Base-by-base conservation (phyloP, 805 yeast species). In the Candida yuanshanica region DNA sequence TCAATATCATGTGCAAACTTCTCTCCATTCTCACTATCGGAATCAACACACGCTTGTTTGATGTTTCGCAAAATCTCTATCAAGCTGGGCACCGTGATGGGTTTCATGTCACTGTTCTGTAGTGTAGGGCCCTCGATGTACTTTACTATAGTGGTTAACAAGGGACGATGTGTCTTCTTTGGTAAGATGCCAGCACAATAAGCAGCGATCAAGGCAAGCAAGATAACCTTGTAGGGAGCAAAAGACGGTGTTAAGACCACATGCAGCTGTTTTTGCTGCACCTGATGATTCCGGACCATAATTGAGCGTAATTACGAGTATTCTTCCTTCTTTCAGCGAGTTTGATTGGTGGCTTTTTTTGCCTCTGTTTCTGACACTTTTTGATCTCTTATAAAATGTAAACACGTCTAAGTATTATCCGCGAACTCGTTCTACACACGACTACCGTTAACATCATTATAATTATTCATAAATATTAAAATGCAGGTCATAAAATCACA, bases 161-260 rank as follows among this genome's bases (percentile, higher is more conserved):
- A 50, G 1, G 73, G 67, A 7, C 71, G 64, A 18, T 62, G 56
- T 21, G 64, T 55, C 17, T 53, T 49, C 13, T 58, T 47, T 5
- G 77, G 77, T 2, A 73, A 47, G 13, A 56, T 55, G 8, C 65
- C 65, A 11, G 65, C 54, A 35, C 77, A 65, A 48, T 75, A 74
- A 0, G 72, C 70, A 13, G 67, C 66, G 5, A 79, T 65, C 12
- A 81, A 51, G 3, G 71, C 58, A 9, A 79, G 50, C 1, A 79
- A 49, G 2, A 79, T 74, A 0, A 81, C 58, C 47, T 75, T 77
- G 42, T 75, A 70, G 1, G 85, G 79, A 6, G 82, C 72, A 21
- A 80, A 48, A 1, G 64, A 52, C 3, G 70, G 66, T 2, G 73
- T 64, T 18, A 71, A 47, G 3, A 49, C 46, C 12, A 53, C 51